These are phyloP conservation scores for Carpinus fangiana DNA, from an alignment of 306 rosid species.

Conservation along the genomic window DNA sequence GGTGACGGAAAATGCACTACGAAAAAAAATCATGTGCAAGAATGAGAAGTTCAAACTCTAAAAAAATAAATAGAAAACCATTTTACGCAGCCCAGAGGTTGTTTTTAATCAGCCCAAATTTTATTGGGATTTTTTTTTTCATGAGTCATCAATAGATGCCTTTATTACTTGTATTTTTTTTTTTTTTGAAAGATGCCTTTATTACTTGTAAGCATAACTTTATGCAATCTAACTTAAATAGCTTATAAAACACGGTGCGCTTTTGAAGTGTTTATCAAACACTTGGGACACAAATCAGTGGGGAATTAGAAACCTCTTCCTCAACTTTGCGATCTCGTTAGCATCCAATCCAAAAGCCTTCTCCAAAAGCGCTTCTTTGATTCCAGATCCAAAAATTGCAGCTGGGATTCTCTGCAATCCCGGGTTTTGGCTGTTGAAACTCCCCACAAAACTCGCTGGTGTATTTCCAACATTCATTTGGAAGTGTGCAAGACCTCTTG, in stretches of 20 bases:
- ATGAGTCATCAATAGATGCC: background rate
- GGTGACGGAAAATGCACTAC: too few species aligned
- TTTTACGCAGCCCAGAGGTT: too few species aligned
- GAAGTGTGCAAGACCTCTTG: slow-evolving; percentile 80
- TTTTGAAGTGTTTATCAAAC: background rate
- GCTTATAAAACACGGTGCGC: background rate
- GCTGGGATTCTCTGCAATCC: slow-evolving; percentile 68
- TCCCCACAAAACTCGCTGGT: slow-evolving; percentile 78
- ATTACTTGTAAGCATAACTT: background rate
- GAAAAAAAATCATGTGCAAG: too few species aligned
- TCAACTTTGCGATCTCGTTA: slow-evolving; percentile 60
- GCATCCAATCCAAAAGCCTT: slow-evolving; percentile 81
- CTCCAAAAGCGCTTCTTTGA: slow-evolving; percentile 71
- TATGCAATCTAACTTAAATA: background rate
- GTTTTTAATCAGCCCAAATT: too few species aligned
- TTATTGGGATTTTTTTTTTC: too few species aligned
- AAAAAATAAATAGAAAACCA: too few species aligned
- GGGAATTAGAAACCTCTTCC: slow-evolving; percentile 49
- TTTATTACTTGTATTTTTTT: background rate
- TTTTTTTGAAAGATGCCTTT: background rate
- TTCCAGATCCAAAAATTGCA: slow-evolving; percentile 79
- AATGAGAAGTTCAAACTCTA: too few species aligned
- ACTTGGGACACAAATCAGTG: slow-evolving; percentile 13
- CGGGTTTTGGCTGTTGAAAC: slow-evolving; percentile 91
- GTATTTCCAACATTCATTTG: slow-evolving; percentile 90